Evolutionary conservation across 495 filamentous ascomycete species (phyloP).

Genomic region (Aspergillus indologenus): DNA sequence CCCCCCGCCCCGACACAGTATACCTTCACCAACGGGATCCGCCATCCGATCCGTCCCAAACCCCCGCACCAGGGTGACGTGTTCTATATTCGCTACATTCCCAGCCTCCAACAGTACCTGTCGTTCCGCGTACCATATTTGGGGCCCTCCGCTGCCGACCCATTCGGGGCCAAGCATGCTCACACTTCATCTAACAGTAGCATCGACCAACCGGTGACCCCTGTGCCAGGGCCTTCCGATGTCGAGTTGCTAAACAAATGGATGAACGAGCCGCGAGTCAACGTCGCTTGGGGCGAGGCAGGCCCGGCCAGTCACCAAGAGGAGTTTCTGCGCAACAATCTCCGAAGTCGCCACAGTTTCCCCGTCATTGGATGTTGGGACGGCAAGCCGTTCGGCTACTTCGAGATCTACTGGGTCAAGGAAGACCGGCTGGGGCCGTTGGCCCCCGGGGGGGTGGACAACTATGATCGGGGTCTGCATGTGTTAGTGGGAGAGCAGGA

Average conservation of each 20-base stretch:
- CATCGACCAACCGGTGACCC: slow-evolving; percentile 24
- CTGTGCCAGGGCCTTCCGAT: slow-evolving; percentile 48
- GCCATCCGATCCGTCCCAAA: slow-evolving; percentile 86
- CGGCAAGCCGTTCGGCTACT: slow-evolving; percentile 92
- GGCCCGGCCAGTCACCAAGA: slow-evolving; percentile 62
- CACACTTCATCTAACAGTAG: slow-evolving; percentile 29
- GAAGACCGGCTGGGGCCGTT: slow-evolving; percentile 75
- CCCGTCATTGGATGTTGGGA: slow-evolving; percentile 94
- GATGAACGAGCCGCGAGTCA: slow-evolving; percentile 86
- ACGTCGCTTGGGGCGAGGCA: slow-evolving; percentile 74
- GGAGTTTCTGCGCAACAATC: slow-evolving; percentile 60
- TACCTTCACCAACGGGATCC: slow-evolving; percentile 70
- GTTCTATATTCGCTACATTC: slow-evolving; percentile 86
- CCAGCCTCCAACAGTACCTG: slow-evolving; percentile 77
- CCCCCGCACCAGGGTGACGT: slow-evolving; percentile 83
- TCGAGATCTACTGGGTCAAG: slow-evolving; percentile 98
- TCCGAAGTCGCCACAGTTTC: slow-evolving; percentile 73
- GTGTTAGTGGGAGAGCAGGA: slow-evolving; percentile 90
- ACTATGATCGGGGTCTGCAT: slow-evolving; percentile 89
- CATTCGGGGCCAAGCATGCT: slow-evolving; percentile 20
- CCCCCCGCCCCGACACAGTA: slow-evolving; percentile 81
- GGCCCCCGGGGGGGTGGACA: slow-evolving; percentile 55
- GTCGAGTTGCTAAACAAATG: slow-evolving; percentile 76
- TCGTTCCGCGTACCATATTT: slow-evolving; percentile 75
- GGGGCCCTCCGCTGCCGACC: slow-evolving; percentile 13